These are phyloP conservation scores for Backusella mclennaniae DNA, from an alignment of 192 early-diverging fungal species.

Conservation along the genomic window DNA sequence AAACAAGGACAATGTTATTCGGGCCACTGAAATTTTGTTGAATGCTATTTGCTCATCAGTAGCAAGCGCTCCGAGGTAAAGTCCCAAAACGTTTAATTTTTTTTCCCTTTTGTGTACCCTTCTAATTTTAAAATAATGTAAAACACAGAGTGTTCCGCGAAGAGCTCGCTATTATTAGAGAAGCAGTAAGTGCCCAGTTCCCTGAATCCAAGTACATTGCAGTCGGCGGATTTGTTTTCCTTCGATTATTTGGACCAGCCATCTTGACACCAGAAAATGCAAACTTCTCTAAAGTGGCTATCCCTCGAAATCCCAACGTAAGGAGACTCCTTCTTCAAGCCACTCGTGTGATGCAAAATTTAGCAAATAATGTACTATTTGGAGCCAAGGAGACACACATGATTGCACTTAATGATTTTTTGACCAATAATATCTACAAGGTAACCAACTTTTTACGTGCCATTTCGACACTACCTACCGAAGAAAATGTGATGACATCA, in stretches of 20 bases:
- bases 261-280: constrained; percentile 89
- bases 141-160: constrained; percentile 59
- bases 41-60: constrained; percentile 77
- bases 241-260: constrained; percentile 92
- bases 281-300: constrained; percentile 58
- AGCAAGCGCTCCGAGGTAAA: constrained; percentile 59
- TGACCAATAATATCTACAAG: constrained; percentile 78
- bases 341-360: constrained; percentile 94
- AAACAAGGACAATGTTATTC: constrained; percentile 76
- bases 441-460: constrained; percentile 78
- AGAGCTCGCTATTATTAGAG: constrained; percentile 76
- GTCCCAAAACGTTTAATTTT: neutral
- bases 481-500: neutral
- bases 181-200: constrained; percentile 75
- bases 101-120: neutral
- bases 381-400: constrained; percentile 95
- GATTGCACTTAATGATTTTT: constrained; percentile 84
- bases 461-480: constrained; percentile 52
- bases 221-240: constrained; percentile 92
- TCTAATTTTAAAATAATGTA: neutral
- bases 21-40: constrained; percentile 71
- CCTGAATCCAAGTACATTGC: constrained; percentile 81
- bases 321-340: constrained; percentile 83
- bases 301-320: constrained; percentile 65
- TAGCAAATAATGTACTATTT: constrained; percentile 95